A percentile compares a stretch with the other conserved stretches of the same genome.
Conservation (phyloP, 2,329 filamentous ascomycete genomes). For the Aspergillus terreus region DNA sequence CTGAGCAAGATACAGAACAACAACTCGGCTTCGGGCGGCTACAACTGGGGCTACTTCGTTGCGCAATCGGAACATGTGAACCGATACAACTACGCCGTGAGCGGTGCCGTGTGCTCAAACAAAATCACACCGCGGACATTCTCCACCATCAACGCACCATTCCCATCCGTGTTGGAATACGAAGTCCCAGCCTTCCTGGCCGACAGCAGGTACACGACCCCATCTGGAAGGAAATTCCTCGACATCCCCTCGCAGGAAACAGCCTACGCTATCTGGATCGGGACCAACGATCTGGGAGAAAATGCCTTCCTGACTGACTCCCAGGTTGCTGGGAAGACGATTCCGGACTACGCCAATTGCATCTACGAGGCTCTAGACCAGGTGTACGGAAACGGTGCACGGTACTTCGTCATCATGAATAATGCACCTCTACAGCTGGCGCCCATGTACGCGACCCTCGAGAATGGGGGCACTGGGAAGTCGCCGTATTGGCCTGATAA, state of each 20-base stretch:
- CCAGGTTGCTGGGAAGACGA: conserved; percentile 56
- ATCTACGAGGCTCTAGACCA: conserved; percentile 60
- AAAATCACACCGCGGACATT: conserved; percentile 57
- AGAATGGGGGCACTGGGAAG: conserved; percentile 41
- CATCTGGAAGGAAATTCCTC: conserved; percentile 28
- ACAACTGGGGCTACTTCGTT: conserved; percentile 66
- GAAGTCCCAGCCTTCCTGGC: conserved; percentile 47
- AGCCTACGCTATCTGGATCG: conserved; percentile 75
- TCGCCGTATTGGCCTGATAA: conserved; percentile 49
- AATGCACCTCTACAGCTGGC: conserved; percentile 62
- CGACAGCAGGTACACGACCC: conserved; percentile 21
- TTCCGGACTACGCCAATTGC: conserved; percentile 65
- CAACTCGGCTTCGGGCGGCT: conserved; percentile 61
- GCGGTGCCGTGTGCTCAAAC: conserved; percentile 70
- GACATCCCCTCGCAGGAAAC: conserved; percentile 54
- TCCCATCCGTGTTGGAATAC: conserved; percentile 42
- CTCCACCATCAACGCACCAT: conserved; percentile 42
- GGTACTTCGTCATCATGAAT: conserved; percentile 71
- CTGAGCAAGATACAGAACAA: conserved; percentile 32
- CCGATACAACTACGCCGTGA: conserved; percentile 66
- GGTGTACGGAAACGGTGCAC: conserved; percentile 63
- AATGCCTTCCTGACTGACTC: conserved; percentile 63
- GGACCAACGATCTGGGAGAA: conserved; percentile 72
- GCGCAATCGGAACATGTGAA: conserved; percentile 52
- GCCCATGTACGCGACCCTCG: conserved; percentile 60